A percentile compares a stretch with the other conserved stretches of the same genome.
Conservation (phyloP, 257 asterid genomes). For the Salvia splendens region DNA sequence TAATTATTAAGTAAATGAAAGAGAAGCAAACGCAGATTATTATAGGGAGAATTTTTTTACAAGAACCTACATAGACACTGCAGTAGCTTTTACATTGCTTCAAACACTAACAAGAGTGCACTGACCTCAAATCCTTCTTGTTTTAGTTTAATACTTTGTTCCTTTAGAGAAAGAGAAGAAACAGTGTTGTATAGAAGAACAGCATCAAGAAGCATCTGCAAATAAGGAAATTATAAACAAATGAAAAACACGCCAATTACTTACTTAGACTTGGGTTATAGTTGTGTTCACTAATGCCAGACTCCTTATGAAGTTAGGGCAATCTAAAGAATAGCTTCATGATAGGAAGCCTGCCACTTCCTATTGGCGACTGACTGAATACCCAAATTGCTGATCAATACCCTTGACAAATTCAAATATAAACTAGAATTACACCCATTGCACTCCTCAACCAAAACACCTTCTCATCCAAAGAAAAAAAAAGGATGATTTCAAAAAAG, state of each 20-base stretch:
- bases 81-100: background rate
- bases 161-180: slow-evolving; percentile 66
- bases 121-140: slow-evolving; percentile 83
- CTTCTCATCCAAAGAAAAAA: background rate
- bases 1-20: slow-evolving; percentile 36
- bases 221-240: slow-evolving; percentile 21
- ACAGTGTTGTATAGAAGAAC: slow-evolving; percentile 62
- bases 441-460: background rate
- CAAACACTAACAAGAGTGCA: background rate
- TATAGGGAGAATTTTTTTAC: background rate
- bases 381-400: background rate
- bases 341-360: slow-evolving; percentile 4
- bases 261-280: slow-evolving; percentile 9
- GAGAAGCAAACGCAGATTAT: slow-evolving; percentile 28
- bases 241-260: slow-evolving; percentile 9
- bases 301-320: slow-evolving; percentile 18
- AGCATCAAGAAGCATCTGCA: slow-evolving; percentile 79
- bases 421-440: background rate
- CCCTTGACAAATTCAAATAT: slow-evolving; percentile 6
- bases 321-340: background rate
- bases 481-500: background rate
- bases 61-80: background rate
- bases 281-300: background rate
- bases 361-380: background rate
- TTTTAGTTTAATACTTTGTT: slow-evolving; percentile 66